These are phyloP conservation scores for Leccinum incarnatum DNA, from an alignment of 768 basidiomycete species.

Conservation along the genomic window DNA sequence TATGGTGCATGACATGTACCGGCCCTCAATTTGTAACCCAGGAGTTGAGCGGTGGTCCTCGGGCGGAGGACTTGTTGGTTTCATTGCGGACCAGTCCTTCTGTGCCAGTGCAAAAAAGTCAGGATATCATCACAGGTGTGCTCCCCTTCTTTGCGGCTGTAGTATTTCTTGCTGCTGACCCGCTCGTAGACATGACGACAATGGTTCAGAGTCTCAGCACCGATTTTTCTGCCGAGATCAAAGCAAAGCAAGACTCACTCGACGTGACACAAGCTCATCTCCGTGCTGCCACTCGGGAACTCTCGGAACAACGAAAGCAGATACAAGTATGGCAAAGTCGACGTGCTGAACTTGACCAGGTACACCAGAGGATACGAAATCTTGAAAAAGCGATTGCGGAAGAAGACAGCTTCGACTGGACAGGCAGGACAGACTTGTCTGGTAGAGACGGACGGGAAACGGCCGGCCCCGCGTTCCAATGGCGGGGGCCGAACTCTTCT, in stretches of 20 bases:
- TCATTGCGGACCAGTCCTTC: slow-evolving; percentile 71
- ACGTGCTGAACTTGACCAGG: slow-evolving; percentile 76
- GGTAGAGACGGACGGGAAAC: slow-evolving; percentile 37
- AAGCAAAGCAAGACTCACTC: slow-evolving; percentile 82
- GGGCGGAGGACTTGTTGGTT: slow-evolving; percentile 78
- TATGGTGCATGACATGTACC: neutral
- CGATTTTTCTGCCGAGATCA: slow-evolving; percentile 83
- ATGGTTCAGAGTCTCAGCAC: slow-evolving; percentile 78
- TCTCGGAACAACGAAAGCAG: slow-evolving; percentile 87
- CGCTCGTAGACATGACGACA: slow-evolving; percentile 65
- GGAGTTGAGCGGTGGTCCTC: slow-evolving; percentile 69
- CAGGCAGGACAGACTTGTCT: slow-evolving; percentile 60
- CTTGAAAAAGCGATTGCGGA: slow-evolving; percentile 74
- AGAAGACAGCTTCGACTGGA: slow-evolving; percentile 87
- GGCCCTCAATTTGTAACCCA: slow-evolving; percentile 25
- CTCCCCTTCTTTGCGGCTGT: neutral
- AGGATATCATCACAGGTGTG: slow-evolving; percentile 78
- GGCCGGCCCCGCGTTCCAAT: slow-evolving; percentile 59
- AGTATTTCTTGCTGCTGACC: slow-evolving; percentile 9
- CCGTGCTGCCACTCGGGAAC: slow-evolving; percentile 83
- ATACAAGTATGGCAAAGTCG: slow-evolving; percentile 72
- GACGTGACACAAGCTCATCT: slow-evolving; percentile 86
- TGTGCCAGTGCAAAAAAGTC: slow-evolving; percentile 80
- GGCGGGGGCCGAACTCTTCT: slow-evolving; percentile 64
- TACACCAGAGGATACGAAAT: slow-evolving; percentile 78